Percentiles rank a stretch among this genome's conserved stretches.
These are phyloP conservation scores for Thymus quinquecostatus DNA, from an alignment of 257 asterid genomes.

Conservation along the genomic window DNA sequence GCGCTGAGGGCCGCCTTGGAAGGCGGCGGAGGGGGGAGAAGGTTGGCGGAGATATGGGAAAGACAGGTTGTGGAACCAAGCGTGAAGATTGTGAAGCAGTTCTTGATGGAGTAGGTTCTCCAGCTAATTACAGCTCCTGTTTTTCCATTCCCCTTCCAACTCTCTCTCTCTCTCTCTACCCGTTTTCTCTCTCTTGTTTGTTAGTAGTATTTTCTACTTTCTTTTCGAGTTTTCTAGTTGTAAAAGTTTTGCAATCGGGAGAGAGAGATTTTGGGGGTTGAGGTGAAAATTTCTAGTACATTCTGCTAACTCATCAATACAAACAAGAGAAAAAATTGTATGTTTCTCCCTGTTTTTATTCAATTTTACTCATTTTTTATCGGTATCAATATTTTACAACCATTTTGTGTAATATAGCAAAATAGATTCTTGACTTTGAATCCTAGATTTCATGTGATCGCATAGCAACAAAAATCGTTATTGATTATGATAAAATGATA, in stretches of 20 bases:
- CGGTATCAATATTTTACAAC: not conserved
- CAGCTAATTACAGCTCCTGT: conserved; percentile 60
- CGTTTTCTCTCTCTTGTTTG: conserved; percentile 37
- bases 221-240: conserved; percentile 17
- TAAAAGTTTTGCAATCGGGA: conserved; percentile 30
- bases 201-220: conserved; percentile 12
- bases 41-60: conserved; percentile 65
- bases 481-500: not conserved
- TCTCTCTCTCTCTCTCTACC: not conserved
- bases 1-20: conserved; percentile 51
- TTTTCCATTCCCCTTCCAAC: conserved; percentile 6
- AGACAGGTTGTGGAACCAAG: conserved; percentile 72
- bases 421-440: not conserved
- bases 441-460: conserved; percentile 4
- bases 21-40: conserved; percentile 37
- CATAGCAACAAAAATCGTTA: not conserved
- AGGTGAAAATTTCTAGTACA: conserved; percentile 6
- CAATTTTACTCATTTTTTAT: not conserved
- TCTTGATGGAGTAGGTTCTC: conserved; percentile 84
- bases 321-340: conserved; percentile 4
- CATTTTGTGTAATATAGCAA: conserved; percentile 5
- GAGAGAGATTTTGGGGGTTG: conserved; percentile 42
- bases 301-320: conserved; percentile 33
- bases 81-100: conserved; percentile 80
- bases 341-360: not conserved